Conservation (phyloP, 169 alveolate genomes). For the Plasmodium vivax region DNA sequence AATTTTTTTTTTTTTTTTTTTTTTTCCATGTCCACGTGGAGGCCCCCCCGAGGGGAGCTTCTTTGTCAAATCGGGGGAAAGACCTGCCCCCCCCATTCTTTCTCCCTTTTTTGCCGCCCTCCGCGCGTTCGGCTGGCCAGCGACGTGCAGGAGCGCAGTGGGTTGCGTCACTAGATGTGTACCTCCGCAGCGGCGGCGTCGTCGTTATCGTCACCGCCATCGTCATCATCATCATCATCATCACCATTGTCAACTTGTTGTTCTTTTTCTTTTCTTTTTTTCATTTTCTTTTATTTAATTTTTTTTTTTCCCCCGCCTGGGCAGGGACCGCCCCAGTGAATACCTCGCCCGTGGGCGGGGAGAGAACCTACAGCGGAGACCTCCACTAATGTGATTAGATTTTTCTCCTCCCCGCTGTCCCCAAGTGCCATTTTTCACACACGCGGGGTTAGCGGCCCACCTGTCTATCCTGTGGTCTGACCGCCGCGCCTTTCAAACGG, state of each 20-base stretch:
- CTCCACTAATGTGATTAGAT: not conserved
- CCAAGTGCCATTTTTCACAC: not conserved
- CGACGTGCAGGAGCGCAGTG: not conserved
- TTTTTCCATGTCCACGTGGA: not conserved
- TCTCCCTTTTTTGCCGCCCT: not conserved
- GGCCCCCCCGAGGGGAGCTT: not conserved
- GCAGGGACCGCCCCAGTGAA: not conserved
- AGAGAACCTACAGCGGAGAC: not conserved
- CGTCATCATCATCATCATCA: too few species aligned
- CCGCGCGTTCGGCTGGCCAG: not conserved
- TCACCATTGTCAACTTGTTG: too few species aligned
- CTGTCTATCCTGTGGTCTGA: not conserved
- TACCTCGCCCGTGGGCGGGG: not conserved
- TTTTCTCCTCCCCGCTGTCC: not conserved
- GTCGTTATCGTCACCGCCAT: too few species aligned
- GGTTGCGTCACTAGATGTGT: not conserved
- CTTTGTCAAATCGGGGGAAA: not conserved
- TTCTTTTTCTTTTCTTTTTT: too few species aligned
- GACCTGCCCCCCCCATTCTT: not conserved
- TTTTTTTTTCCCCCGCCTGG: not conserved
- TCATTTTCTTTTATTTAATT: too few species aligned
- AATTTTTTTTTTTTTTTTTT: not conserved
- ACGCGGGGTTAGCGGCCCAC: not conserved
- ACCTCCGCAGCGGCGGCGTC: not conserved
- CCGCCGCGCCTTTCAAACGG: not conserved